Base-by-base conservation (phyloP, 2,329 filamentous ascomycete species). In the Bisporella sp. region DNA sequence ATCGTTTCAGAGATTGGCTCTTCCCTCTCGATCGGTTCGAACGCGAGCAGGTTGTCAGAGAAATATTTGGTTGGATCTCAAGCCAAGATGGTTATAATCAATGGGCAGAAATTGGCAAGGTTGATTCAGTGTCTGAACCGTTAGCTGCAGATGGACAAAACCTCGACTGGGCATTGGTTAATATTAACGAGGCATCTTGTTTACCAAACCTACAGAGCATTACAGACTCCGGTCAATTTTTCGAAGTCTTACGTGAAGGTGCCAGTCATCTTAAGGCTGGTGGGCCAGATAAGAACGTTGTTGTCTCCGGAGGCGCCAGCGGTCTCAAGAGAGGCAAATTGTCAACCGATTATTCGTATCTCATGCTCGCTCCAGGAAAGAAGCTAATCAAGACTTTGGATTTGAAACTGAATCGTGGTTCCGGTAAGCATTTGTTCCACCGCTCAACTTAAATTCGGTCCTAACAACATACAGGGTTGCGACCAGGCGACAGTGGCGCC, bases 1-100 rank as follows among this genome's bases (percentile, higher is more conserved):
- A 60, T 52, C 56, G 59, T 28, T 61, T 57, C 45, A 52, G 56
- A n/a, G 58, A 57, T 37, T 61, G 59, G 58, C 48, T 56, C 35
- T 56, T 60, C n/a, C 57, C 57, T 8, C 51, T 58, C 1, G 54
- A 57, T 41, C 51, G 54, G 28, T 48, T 41, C 8, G 55, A 57
- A 21, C 52, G 58, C 31, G 57, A 61, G 41, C 50, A 57, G 43
- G 48, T 43, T 1, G 52, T 61, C 31, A 49, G 55, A 29, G 51
- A 56, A 33, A 44, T 61, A 4, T 61, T 58, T 50, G 48, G 48
- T n/a, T 39, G 50, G 33, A 56, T 61, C 6, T 56, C 55, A 31
- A 45, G 47, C 42, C 52, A 12, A 21, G 40, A 41, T 6, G 40
- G 29, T 13, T 41, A 41, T 21, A 41, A n/a, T n/a, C n/a, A n/a